These are phyloP conservation scores for Rhynchospora pubera DNA, from an alignment of 176 grass and related monocot genomes.

Conservation along the genomic window DNA sequence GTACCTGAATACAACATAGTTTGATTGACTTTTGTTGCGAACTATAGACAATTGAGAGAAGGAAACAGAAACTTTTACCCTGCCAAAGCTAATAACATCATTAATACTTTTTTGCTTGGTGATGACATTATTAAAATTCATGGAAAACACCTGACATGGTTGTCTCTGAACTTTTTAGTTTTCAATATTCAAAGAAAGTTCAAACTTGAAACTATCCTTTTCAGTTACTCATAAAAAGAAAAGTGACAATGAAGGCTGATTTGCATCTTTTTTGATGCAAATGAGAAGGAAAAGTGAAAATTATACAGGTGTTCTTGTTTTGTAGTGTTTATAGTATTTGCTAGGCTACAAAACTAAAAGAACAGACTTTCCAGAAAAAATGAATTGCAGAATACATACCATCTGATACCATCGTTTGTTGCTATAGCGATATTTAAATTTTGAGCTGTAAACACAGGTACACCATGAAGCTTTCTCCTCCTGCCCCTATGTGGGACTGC, in stretches of 20 bases:
- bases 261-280: not conserved
- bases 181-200: not conserved
- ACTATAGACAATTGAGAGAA: not conserved
- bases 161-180: not conserved
- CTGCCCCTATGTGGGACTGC: conserved; percentile 48
- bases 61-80: not conserved
- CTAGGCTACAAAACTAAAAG: not conserved
- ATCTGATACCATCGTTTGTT: conserved; percentile 91
- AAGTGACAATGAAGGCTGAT: not conserved
- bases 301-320: not conserved
- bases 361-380: not conserved
- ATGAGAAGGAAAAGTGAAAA: not conserved
- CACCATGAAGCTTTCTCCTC: conserved; percentile 66
- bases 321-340: not conserved
- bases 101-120: no score
- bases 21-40: not conserved
- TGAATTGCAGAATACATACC: conserved; percentile 38
- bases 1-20: conserved; percentile 45
- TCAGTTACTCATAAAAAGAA: not conserved
- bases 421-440: conserved; percentile 97
- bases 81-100: not conserved
- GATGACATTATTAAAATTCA: not conserved
- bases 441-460: conserved; percentile 83
- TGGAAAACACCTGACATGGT: not conserved
- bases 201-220: not conserved